Evolutionary conservation across 1,284 basidiomycete genomes (phyloP).

Genomic region (Trametes polyzona): DNA sequence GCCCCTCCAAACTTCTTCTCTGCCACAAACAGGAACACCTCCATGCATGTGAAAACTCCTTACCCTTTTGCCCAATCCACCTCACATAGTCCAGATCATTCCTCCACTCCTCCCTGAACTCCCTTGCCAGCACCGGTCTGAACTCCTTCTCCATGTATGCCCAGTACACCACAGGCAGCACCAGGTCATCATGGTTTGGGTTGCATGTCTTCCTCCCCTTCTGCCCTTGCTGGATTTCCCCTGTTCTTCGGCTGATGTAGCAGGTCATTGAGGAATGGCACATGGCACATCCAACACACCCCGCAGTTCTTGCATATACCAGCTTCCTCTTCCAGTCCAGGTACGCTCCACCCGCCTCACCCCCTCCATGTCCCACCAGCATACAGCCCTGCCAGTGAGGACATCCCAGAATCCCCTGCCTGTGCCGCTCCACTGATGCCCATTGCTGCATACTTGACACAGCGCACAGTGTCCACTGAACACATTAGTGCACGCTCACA

Average conservation of each 20-base stretch:
- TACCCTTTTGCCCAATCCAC: too few species aligned
- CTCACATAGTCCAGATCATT: too few species aligned
- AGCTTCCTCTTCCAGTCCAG: background rate
- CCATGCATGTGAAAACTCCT: too few species aligned
- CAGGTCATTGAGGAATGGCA: background rate
- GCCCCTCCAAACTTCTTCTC: too few species aligned
- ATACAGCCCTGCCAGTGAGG: too few species aligned
- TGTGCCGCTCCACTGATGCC: background rate
- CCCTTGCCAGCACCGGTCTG: too few species aligned
- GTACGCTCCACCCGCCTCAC: background rate
- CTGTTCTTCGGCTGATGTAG: background rate
- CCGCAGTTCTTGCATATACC: background rate
- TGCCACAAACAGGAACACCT: too few species aligned
- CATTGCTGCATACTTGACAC: background rate
- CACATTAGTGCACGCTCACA: background rate
- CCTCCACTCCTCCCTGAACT: too few species aligned
- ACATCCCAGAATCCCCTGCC: background rate
- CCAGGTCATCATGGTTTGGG: background rate
- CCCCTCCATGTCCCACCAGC: background rate
- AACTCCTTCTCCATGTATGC: too few species aligned
- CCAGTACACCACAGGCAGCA: slow-evolving; percentile 1
- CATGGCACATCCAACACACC: background rate
- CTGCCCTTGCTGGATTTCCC: too few species aligned
- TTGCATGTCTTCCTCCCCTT: background rate
- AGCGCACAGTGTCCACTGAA: slow-evolving; percentile 1